Evolutionary conservation across 495 filamentous ascomycete species (phyloP), one percentile per base, ranked within the genome.

Genomic region (Chaetomium cochliodes): DNA sequence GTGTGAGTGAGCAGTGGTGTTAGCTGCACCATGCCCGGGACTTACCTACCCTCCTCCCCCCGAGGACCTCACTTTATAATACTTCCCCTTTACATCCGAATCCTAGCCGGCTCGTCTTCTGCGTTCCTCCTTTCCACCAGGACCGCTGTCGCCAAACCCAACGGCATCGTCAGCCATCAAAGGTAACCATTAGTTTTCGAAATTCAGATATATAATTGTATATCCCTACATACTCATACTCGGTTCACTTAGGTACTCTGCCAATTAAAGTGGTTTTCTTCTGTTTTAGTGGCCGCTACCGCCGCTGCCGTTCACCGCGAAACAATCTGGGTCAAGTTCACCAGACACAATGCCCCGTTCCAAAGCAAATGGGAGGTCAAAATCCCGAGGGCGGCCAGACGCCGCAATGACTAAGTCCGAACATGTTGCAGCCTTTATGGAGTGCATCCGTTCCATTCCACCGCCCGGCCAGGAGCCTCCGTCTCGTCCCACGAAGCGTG

Each of bases 401-500:
- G 18, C 18, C n/a, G 46, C 8, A 23, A 23, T 18, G 18, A 20
- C 63, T 25, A 26, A 65, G 15, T 51, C 56, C 18, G 64, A 67
- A 9, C 57, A 37, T 42, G 16, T 69, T 7, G 58, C 60, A 12
- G 62, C 69, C 8, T 66, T 75, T n/a, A 20, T 72, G 8, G 54
- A 60, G 5, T 44, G 60, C 12, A 5, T 75, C 46, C 62, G 51
- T 6, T 62, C 62, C 0, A 56, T 69, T 13, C 62, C 69, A 12
- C 9, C 46, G 5, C 18, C 54, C 6, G 22, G 47, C 9, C 28
- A 28, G 23, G 44, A 59, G n/a, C 3, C 28, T 0, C 5, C n/a
- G 3, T 46, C 60, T 44, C 66, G 50, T 7, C 65, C 70, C 2
- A 25, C 59, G 6, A 76, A 76, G 61, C 70, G 73, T 8, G 20